Percentiles rank a stretch among this genome's conserved stretches.
phyloP scores from a whole-genome alignment of 2,329 filamentous ascomycete species.

The Exophiala mesophila region DNA sequence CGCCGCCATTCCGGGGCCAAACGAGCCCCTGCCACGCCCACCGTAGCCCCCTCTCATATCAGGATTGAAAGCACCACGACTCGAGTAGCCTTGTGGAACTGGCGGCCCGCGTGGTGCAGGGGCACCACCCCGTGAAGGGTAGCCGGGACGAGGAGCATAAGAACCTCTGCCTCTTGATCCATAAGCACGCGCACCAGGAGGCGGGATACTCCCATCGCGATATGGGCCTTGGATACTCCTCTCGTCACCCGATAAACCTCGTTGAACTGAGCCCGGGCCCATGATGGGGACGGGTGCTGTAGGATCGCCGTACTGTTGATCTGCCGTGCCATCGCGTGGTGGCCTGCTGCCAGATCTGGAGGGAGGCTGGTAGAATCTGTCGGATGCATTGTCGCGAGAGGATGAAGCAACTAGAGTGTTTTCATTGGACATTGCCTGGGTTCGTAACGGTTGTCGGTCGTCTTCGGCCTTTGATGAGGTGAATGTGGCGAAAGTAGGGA shows the following conservation, averaged over 20 bases:
- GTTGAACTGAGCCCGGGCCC: slow-evolving; percentile 19
- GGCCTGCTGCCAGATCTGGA: slow-evolving; percentile 31
- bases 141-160: slow-evolving; percentile 36
- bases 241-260: slow-evolving; percentile 16
- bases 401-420: slow-evolving; percentile 14
- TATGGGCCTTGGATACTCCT: slow-evolving; percentile 14
- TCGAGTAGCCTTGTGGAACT: slow-evolving; percentile 38
- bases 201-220: slow-evolving; percentile 20
- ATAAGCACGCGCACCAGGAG: slow-evolving; percentile 38
- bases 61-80: slow-evolving; percentile 33
- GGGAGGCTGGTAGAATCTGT: slow-evolving; percentile 27
- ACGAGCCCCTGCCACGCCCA: slow-evolving; percentile 24
- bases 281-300: slow-evolving; percentile 29
- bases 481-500: slow-evolving; percentile 46
- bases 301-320: slow-evolving; percentile 39
- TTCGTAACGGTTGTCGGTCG: slow-evolving; percentile 19
- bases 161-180: slow-evolving; percentile 54
- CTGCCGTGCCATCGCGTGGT: slow-evolving; percentile 29
- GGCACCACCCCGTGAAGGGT: slow-evolving; percentile 32
- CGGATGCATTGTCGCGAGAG: slow-evolving; percentile 26
- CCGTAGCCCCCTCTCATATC: slow-evolving; percentile 31
- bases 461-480: slow-evolving; percentile 24
- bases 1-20: slow-evolving; percentile 14
- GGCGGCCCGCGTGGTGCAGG: slow-evolving; percentile 34
- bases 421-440: slow-evolving; percentile 18